Percentiles rank a stretch among this genome's conserved stretches.
phyloP scores from a whole-genome alignment of 768 basidiomycete species.

The Hypsizygus marmoreus region DNA sequence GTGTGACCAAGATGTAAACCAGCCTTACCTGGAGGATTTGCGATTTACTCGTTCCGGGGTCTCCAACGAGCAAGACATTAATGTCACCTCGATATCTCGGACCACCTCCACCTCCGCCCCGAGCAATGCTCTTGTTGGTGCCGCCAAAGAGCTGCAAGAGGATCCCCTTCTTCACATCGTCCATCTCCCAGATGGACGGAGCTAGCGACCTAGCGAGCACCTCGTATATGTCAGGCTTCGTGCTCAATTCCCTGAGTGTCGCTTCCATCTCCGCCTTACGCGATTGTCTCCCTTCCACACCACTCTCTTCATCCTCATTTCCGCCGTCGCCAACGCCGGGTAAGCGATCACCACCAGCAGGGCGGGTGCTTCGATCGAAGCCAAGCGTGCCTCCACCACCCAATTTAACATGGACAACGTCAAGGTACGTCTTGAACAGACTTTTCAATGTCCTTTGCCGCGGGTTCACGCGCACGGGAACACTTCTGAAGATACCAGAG shows the following conservation, averaged over 20 bases:
- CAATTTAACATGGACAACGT: constrained; percentile 89
- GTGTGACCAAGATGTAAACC: constrained; percentile 1
- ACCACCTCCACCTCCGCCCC: constrained; percentile 93
- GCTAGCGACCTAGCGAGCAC: constrained; percentile 83
- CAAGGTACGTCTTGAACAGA: constrained; percentile 96
- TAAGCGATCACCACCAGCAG: constrained; percentile 65
- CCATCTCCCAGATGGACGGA: constrained; percentile 97
- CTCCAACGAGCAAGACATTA: constrained; percentile 95
- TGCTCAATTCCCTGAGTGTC: constrained; percentile 71
- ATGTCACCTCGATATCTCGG: constrained; percentile 98
- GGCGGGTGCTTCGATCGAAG: constrained; percentile 77
- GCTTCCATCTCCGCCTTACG: constrained; percentile 76
- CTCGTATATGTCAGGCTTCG: constrained; percentile 82
- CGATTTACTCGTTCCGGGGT: constrained; percentile 95
- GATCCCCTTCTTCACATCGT: constrained; percentile 99
- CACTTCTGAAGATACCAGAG: constrained; percentile 92
- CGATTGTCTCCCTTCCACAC: constrained; percentile 41
- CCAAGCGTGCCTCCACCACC: constrained; percentile 73
- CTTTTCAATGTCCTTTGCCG: constrained; percentile 90
- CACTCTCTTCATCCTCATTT: constrained; percentile 62
- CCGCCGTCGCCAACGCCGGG: constrained; percentile 73
- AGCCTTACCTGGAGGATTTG: constrained; percentile 88
- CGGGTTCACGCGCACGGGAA: constrained; percentile 94
- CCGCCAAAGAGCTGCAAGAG: constrained; percentile 95
- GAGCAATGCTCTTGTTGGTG: constrained; percentile 92